These are phyloP conservation scores for Nemania bipapillata DNA, from an alignment of 2,329 filamentous ascomycete genomes.

Conservation along the genomic window DNA sequence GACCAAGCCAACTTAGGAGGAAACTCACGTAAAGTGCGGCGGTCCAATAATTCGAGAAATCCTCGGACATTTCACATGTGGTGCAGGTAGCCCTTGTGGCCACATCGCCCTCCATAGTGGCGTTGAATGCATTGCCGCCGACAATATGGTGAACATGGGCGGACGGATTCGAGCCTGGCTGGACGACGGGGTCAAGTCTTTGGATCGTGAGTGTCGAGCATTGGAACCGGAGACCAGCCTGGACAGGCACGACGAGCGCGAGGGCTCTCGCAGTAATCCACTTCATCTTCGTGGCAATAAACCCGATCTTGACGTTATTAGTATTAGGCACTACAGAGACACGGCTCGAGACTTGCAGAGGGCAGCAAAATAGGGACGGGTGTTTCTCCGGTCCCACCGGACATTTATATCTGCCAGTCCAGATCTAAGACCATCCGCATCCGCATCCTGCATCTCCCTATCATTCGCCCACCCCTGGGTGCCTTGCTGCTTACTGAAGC, in stretches of 20 bases:
- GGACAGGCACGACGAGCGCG: constrained; percentile 33
- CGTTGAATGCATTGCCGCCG: constrained; percentile 41
- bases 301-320: constrained; percentile 1
- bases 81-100: constrained; percentile 40
- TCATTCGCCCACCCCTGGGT: not conserved
- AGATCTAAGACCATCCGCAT: not conserved
- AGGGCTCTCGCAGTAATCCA: constrained; percentile 32
- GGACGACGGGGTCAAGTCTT: constrained; percentile 38
- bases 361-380: constrained; percentile 6
- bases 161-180: constrained; percentile 35
- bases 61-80: constrained; percentile 44
- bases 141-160: constrained; percentile 39
- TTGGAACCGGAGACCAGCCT: constrained; percentile 39
- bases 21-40: constrained; percentile 22
- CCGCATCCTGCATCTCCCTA: not conserved
- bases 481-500: not conserved
- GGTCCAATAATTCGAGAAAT: constrained; percentile 47
- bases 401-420: constrained; percentile 27
- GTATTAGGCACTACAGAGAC: not conserved
- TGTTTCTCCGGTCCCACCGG: not conserved
- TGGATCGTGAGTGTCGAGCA: constrained; percentile 38
- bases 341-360: constrained; percentile 16
- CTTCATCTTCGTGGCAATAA: constrained; percentile 35
- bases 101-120: constrained; percentile 34
- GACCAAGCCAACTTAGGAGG: not conserved